These are phyloP conservation scores for Arthonia radiata DNA, from an alignment of 495 filamentous ascomycete species.

Conservation along the genomic window DNA sequence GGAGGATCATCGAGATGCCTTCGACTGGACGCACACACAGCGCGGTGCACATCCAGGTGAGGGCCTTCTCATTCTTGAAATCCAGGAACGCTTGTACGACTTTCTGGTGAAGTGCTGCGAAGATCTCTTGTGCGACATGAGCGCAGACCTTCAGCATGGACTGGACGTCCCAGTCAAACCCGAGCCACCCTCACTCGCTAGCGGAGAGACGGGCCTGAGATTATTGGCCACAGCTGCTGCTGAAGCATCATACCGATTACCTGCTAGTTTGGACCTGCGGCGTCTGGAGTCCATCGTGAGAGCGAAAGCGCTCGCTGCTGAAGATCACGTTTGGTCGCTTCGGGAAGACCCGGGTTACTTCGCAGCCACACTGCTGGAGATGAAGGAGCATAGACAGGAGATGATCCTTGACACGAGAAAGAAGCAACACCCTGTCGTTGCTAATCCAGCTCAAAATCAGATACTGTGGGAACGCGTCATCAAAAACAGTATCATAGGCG, in stretches of 20 bases:
- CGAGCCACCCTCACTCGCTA: constrained; percentile 6
- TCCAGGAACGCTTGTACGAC: constrained; percentile 16
- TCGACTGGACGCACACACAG: constrained; percentile 9
- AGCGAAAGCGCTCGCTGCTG: constrained; percentile 14
- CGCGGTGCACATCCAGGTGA: constrained; percentile 16
- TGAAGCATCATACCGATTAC: constrained; percentile 23
- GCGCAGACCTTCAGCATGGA: constrained; percentile 4
- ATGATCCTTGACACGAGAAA: constrained; percentile 11
- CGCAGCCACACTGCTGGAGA: constrained; percentile 10
- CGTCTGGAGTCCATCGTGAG: constrained; percentile 16
- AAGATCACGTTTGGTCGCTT: constrained; percentile 26
- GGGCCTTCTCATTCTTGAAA: constrained; percentile 20
- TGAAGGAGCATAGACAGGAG: constrained; percentile 19
- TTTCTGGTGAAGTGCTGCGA: constrained; percentile 20
- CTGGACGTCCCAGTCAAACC: constrained; percentile 9
- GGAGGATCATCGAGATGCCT: constrained; percentile 16
- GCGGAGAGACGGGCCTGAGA: constrained; percentile 4
- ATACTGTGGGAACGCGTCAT: constrained; percentile 15
- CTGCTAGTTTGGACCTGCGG: constrained; percentile 16
- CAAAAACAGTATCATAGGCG: constrained; percentile 7
- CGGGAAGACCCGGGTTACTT: constrained; percentile 34
- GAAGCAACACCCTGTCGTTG: constrained; percentile 9
- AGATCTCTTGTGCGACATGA: constrained; percentile 20
- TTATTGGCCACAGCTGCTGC: constrained; percentile 14
- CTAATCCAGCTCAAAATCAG: constrained; percentile 2